Evolutionary conservation across 495 filamentous ascomycete genomes (phyloP), one percentile per base, ranked within the genome.

Genomic region (Apodospora peruviana): DNA sequence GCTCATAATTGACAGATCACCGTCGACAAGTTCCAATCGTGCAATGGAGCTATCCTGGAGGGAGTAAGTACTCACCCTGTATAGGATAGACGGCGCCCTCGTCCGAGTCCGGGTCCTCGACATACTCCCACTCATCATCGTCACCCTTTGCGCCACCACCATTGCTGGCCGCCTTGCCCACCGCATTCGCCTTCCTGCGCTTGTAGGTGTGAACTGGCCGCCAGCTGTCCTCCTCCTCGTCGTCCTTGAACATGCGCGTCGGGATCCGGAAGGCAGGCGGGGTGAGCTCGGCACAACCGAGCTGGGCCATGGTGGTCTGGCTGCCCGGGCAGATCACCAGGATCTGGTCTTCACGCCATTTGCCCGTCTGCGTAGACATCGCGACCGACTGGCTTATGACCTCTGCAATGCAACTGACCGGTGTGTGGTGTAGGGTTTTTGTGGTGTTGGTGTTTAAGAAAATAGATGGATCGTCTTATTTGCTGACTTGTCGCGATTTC

Each of bases 61-160:
- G 11, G 29, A 35, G 19, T 19, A n/a, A 5, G 18, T 45, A 42
- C 48, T 40, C 45, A 74, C 73, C 72, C 47, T 81, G 72, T 11
- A 98, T 78, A 2, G 93, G 91, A 67, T 86, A 95, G 36, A 95
- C 80, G 0, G 93, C 93, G 37, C 88, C 94, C 59, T 96, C 88
- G 47, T 84, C 83, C 39, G 89, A 89, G 18, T 90, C 82, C 7
- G 81, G 80, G 62, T 96, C 90, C 67, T 98, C 93, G 50, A 96
- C 86, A 57, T 84, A 91, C 57, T 82, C 78, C 57, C 63, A 67
- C 29, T 69, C 66, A 34, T 70, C 65, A 14, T 71, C 66, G 16
- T 61, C 56, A 21, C 51, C 56, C 14, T 46, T 53, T 16, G 46
- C 53, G 40, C 40, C 60, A 3, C 34, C 56, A 19, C 43, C 48